Conservation (phyloP, 208 protist genomes). For the Acanthamoeba healyi region DNA sequence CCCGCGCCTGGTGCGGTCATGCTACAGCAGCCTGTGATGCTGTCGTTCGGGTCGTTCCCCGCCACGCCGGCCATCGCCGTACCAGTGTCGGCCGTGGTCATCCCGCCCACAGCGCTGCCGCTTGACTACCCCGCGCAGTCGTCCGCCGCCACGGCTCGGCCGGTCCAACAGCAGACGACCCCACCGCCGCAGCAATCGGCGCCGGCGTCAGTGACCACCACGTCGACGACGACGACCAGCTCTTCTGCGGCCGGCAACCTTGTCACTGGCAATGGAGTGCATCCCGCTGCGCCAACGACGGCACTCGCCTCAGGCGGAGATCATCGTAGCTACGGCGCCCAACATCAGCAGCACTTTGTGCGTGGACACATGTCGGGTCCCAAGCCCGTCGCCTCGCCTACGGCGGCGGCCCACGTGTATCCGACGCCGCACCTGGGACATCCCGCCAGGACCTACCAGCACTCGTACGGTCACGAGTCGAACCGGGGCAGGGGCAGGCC, state of each 20-base stretch:
- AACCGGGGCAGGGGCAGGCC: neutral
- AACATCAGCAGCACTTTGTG: neutral
- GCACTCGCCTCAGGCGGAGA: too few species aligned
- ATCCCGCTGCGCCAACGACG: too few species aligned
- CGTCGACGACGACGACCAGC: neutral
- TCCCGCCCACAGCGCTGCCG: neutral
- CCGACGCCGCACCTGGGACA: too few species aligned
- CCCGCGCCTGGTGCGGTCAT: neutral
- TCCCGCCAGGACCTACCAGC: neutral
- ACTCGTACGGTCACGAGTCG: neutral
- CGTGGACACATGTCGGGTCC: neutral
- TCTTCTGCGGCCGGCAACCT: too few species aligned
- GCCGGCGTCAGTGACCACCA: neutral
- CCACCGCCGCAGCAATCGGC: too few species aligned
- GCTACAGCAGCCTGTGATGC: neutral
- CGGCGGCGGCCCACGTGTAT: neutral
- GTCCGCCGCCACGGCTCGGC: neutral
- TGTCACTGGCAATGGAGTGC: neutral
- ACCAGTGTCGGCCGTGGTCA: neutral
- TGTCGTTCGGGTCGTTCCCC: conserved; percentile 40
- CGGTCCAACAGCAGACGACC: neutral
- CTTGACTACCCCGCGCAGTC: neutral
- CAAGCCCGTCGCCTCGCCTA: neutral
- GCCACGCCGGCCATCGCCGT: neutral
- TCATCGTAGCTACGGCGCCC: neutral